Conservation (phyloP, 805 yeast species). For the Candida morakotiae region DNA sequence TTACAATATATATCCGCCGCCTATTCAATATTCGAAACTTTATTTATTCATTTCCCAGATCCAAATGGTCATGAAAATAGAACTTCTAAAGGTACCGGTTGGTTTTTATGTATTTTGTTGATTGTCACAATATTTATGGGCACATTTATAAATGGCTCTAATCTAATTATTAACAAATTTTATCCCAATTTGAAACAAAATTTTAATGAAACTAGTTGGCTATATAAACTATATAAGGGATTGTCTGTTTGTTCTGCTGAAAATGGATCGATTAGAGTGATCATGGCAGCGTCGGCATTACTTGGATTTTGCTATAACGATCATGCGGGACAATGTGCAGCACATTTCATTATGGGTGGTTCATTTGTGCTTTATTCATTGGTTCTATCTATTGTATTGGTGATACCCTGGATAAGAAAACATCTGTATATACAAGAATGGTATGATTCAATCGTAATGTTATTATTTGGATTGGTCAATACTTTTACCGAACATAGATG, state of each 20-base stretch:
- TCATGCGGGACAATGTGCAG: slow-evolving; percentile 92
- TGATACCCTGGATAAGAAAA: slow-evolving; percentile 70
- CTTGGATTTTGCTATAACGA: slow-evolving; percentile 82
- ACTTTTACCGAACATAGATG: slow-evolving; percentile 96
- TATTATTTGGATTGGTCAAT: slow-evolving; percentile 87
- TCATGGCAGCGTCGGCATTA: slow-evolving; percentile 78
- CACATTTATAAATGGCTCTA: slow-evolving; percentile 50
- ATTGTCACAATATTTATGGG: slow-evolving; percentile 52
- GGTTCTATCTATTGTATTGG: slow-evolving; percentile 59
- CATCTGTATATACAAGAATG: slow-evolving; percentile 67
- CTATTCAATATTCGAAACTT: slow-evolving; percentile 54
- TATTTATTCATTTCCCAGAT: slow-evolving; percentile 61
- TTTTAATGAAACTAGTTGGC: slow-evolving; percentile 32
- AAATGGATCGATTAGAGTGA: slow-evolving; percentile 74
- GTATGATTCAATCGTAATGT: slow-evolving; percentile 76
- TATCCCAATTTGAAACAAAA: slow-evolving; percentile 27
- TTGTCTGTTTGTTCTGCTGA: slow-evolving; percentile 45
- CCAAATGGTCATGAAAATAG: slow-evolving; percentile 59
- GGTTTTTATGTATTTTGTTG: slow-evolving; percentile 51
- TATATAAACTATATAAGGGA: slow-evolving; percentile 33
- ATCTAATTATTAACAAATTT: slow-evolving; percentile 32
- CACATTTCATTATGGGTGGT: slow-evolving; percentile 96
- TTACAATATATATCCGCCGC: slow-evolving; percentile 44
- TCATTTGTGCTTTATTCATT: slow-evolving; percentile 81
- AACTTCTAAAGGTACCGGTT: slow-evolving; percentile 65